Evolutionary conservation across 2,329 filamentous ascomycete genomes (phyloP).

Genomic region (Microascus cirrosus): DNA sequence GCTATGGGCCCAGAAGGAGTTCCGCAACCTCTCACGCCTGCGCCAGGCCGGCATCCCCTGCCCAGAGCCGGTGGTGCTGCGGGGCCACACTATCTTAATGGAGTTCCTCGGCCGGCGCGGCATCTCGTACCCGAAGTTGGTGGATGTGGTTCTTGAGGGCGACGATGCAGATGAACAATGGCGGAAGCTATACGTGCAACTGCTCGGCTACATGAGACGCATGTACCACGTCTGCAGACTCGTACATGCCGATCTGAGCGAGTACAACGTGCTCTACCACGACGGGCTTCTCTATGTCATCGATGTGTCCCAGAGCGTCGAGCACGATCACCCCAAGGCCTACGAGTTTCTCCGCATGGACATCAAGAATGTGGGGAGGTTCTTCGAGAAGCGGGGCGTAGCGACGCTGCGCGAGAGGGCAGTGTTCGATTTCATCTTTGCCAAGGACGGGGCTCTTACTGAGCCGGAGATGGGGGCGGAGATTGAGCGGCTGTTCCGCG

Average conservation of each 20-base stretch:
- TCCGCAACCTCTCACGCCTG: conserved; percentile 81
- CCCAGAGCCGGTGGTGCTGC: conserved; percentile 79
- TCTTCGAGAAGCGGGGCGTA: conserved; percentile 79
- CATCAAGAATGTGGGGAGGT: conserved; percentile 92
- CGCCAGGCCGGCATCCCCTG: conserved; percentile 77
- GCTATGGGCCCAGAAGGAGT: conserved; percentile 98
- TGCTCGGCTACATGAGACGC: conserved; percentile 79
- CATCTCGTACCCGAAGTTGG: conserved; percentile 76
- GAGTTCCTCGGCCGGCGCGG: conserved; percentile 79
- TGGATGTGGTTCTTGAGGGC: conserved; percentile 67
- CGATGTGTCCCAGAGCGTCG: conserved; percentile 94
- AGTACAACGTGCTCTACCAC: conserved; percentile 96
- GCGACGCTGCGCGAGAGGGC: conserved; percentile 67
- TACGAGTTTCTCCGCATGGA: conserved; percentile 96
- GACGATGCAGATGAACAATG: conserved; percentile 62
- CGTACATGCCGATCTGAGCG: conserved; percentile 91
- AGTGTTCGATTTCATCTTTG: conserved; percentile 77
- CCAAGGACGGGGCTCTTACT: conserved; percentile 45
- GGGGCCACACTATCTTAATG: conserved; percentile 94
- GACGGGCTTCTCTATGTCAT: conserved; percentile 79
- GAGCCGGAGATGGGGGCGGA: conserved; percentile 48
- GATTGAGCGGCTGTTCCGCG: conserved; percentile 57
- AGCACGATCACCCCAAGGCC: conserved; percentile 87
- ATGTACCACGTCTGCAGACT: conserved; percentile 89
- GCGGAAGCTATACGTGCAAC: conserved; percentile 68